Base-by-base conservation (phyloP, 441 rosid genomes). In the Pelargonium myrrhifolium region DNA sequence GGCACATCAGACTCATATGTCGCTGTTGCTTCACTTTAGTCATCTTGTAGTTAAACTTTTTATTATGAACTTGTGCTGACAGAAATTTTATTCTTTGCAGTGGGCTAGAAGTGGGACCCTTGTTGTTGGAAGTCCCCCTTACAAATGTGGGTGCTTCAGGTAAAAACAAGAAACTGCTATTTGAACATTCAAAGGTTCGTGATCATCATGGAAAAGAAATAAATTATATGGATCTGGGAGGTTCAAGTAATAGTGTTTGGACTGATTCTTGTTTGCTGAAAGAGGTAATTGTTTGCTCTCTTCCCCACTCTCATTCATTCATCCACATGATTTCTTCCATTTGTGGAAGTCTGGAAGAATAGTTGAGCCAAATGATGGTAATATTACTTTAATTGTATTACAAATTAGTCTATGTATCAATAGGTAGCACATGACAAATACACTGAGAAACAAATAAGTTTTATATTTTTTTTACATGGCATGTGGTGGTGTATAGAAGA, bases 71-170 rank as follows among this genome's bases (percentile, higher is more conserved):
- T 74, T 43, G 47, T 28, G 49, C 31, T 35, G 26, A 12, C 70
- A 15, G 15, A 24, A 51, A 65, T 73, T 55, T 56, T 24, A 37
- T 77, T 71, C 6, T 66, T 49, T 77, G 55, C 73, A 94, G 99
- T 72, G 98, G 97, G 71, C 80, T 82, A 75, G 89, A 88, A 77
- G 76, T 81, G 20, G 97, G 94, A 45, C 82, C 86, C 65, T 75
- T 88, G 68, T 53, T 66, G 76, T 7, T 76, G 78, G 84, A 86
- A 74, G 66, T 75, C 67, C 86, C 86, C 2, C 14, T 45, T 14
- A 68, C 66, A 60, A 24, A 60, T 71, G 61, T 70, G 61, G 69
- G 67, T 47, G 59, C 67, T 70, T 73, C 18, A 39, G 61, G 14
- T 21, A 76, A 72, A 70, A 84, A 77, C 31, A 53, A 64, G 5